A percentile compares a stretch with the other conserved stretches of the same genome.
Evolutionary conservation across 441 rosid genomes (phyloP).

Genomic region (Viola pubescens): DNA sequence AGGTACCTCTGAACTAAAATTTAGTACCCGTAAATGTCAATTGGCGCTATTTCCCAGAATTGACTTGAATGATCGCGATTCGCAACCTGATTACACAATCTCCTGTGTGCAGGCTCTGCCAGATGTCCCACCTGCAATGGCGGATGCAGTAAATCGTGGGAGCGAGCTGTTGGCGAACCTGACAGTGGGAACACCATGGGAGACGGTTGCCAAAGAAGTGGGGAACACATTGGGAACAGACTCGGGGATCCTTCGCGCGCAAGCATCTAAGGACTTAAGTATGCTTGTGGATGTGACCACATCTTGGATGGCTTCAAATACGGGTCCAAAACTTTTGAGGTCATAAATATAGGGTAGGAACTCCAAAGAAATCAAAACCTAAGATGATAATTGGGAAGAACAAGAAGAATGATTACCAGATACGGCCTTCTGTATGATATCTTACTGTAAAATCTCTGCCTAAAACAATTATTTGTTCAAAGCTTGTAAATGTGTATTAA

Average conservation of each 20-base stretch:
- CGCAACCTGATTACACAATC: conserved; percentile 1
- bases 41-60: not conserved
- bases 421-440: not conserved
- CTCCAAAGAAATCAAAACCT: not conserved
- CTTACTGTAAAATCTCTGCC: not conserved
- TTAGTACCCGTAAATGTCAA: not conserved
- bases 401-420: not conserved
- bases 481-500: not conserved
- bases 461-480: not conserved
- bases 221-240: conserved; percentile 65
- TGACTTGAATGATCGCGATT: too few relatives aligned
- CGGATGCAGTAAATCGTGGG: conserved; percentile 80
- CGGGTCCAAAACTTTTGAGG: conserved; percentile 48
- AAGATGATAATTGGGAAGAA: not conserved
- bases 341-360: conserved; percentile 23
- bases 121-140: conserved; percentile 97
- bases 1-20: conserved; percentile 39
- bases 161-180: conserved; percentile 70
- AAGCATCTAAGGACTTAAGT: conserved; percentile 59
- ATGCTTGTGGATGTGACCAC: conserved; percentile 58
- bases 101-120: conserved; percentile 57
- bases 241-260: conserved; percentile 49
- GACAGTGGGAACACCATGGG: conserved; percentile 90
- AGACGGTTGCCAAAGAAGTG: conserved; percentile 81
- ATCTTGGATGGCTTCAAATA: conserved; percentile 74